Percentiles rank a stretch among this genome's conserved stretches.
These are phyloP conservation scores for Zelonia costaricensis DNA, from an alignment of 208 protist genomes.

Conservation along the genomic window DNA sequence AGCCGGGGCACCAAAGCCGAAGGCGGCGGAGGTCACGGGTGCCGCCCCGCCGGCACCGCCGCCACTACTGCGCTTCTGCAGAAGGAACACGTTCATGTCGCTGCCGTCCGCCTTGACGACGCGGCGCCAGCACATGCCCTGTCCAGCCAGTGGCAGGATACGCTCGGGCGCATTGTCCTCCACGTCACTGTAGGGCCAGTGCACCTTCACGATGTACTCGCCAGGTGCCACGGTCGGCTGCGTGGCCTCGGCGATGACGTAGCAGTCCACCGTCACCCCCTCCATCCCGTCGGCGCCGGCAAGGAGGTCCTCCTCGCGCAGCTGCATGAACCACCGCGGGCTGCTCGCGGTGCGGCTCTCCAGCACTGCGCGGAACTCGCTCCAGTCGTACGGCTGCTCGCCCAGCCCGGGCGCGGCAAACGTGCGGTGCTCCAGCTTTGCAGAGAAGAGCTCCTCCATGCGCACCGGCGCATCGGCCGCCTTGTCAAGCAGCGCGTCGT, in stretches of 20 bases:
- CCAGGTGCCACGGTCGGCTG: constrained; percentile 69
- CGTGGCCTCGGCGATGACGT: constrained; percentile 76
- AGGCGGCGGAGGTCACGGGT: constrained; percentile 16
- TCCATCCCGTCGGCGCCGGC: constrained; percentile 70
- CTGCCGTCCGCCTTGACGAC: constrained; percentile 71
- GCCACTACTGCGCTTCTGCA: constrained; percentile 43
- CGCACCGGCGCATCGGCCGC: constrained; percentile 35
- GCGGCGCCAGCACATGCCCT: constrained; percentile 76
- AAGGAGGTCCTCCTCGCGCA: constrained; percentile 85
- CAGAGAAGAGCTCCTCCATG: constrained; percentile 50
- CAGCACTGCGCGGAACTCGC: constrained; percentile 54
- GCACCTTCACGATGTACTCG: constrained; percentile 85
- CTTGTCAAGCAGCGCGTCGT: constrained; percentile 68
- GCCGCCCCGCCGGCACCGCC: constrained; percentile 4
- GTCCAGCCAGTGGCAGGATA: constrained; percentile 68
- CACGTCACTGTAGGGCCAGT: constrained; percentile 85
- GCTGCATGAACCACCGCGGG: constrained; percentile 87
- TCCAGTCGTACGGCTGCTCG: constrained; percentile 71
- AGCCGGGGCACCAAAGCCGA: constrained; percentile 35
- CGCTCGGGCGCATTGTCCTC: constrained; percentile 90
- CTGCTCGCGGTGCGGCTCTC: constrained; percentile 50
- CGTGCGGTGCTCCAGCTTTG: constrained; percentile 58
- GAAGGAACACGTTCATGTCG: constrained; percentile 75
- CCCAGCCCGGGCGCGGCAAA: constrained; percentile 34
- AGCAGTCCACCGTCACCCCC: constrained; percentile 82